Base-by-base conservation (phyloP, 495 filamentous ascomycete genomes). In the Pyrenula massariospora region DNA sequence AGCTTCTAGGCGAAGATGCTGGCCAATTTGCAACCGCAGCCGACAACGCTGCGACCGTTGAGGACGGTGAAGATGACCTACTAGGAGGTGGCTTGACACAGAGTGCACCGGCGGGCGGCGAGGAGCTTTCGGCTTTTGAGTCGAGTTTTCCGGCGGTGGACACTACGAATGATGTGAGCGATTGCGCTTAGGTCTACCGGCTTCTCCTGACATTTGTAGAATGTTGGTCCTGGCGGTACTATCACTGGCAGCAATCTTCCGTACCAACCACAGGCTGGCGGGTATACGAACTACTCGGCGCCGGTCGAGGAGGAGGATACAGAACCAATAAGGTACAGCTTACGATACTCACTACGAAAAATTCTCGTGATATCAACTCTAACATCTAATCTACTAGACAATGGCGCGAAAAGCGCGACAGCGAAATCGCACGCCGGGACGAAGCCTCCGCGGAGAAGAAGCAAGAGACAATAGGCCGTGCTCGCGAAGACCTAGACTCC, bases 381-480 rank as follows among this genome's bases (percentile, higher is more conserved):
- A 10, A 21, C 50, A 21, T 22, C n/a, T 31, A 24, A 31, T 25
- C 10, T 25, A 25, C 25, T 48, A 84, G 80, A 63, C 77, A 89
- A 75, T 99, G 93, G 94, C 88, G 94, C 63, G 88, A 90, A 69
- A 86, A 87, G 62, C 86, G 93, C 57, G 86, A 91, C 60, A 81
- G 85, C 12, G 77, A 79, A 59, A 81, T 91, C 56, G 75, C 85
- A 57, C 86, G 86, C 65, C 88, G 89, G 58, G 85, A 84, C 50
- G 83, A 91, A 67, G 76, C 87, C 62, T 89, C 89, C 47, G 79
- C 81, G 24, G 73, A 80, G 52, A 87, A 88, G 70, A 94, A 94
- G 65, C 77, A 74, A 24, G 81, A 90, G 67, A 96, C 89, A 8
- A 72, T 95, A 64, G 81, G 84, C 68, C 88, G 88, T 60, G 94